A percentile compares a stretch with the other conserved stretches of the same genome.
These are phyloP conservation scores for Podospora pseudoanserina DNA, from an alignment of 495 filamentous ascomycete genomes.

Conservation along the genomic window DNA sequence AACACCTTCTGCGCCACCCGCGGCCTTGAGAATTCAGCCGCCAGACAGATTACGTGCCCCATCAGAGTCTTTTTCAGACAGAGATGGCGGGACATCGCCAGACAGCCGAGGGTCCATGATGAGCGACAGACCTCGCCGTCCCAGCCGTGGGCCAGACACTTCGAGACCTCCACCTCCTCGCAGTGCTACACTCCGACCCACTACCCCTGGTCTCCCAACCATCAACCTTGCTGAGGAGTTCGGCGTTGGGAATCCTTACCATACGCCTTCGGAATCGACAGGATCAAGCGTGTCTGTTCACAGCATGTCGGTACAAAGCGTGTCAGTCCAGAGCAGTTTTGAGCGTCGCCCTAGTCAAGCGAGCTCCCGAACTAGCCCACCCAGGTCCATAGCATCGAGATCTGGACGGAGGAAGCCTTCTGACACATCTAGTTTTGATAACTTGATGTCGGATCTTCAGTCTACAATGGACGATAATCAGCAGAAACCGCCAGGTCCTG, in stretches of 20 bases:
- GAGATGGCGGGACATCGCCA: conserved; percentile 10
- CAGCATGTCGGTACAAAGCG: not conserved
- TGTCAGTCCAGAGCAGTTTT: conserved; percentile 50
- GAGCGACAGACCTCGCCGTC: conserved; percentile 35
- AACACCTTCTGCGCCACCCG: conserved; percentile 44
- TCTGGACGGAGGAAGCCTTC: conserved; percentile 34
- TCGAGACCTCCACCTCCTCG: conserved; percentile 49
- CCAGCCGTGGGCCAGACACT: conserved; percentile 48
- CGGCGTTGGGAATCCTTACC: conserved; percentile 54
- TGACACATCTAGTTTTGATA: conserved; percentile 42
- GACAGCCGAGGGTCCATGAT: conserved; percentile 19
- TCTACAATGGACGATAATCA: conserved; percentile 43
- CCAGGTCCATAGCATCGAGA: conserved; percentile 42
- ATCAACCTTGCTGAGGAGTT: conserved; percentile 52
- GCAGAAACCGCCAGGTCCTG: conserved; percentile 11
- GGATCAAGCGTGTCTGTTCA: conserved; percentile 53
- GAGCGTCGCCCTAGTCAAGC: conserved; percentile 56
- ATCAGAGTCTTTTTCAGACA: conserved; percentile 26
- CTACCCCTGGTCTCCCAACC: conserved; percentile 35
- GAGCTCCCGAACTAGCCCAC: conserved; percentile 69
- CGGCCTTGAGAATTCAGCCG: conserved; percentile 25
- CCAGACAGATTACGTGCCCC: conserved; percentile 34
- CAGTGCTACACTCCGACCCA: conserved; percentile 38
- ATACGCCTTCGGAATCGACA: conserved; percentile 62
- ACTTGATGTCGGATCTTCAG: conserved; percentile 52